Evolutionary conservation across 352 stramenopile genomes (phyloP).

Genomic region (Hyaloperonospora brassicae): DNA sequence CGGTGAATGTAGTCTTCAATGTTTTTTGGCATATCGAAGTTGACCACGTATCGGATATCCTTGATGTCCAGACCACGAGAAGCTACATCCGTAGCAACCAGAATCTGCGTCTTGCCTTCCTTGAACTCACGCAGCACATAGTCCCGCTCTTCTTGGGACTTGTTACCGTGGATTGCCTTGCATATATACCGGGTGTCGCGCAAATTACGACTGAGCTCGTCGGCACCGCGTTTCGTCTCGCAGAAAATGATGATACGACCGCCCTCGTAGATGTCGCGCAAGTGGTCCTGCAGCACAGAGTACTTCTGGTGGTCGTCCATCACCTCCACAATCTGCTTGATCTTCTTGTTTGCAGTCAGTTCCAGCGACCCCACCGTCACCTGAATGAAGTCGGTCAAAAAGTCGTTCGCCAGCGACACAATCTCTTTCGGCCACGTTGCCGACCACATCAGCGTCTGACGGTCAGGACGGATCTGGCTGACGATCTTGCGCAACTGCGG

Average conservation of each 20-base stretch:
- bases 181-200: slow-evolving; percentile 90
- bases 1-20: slow-evolving; percentile 98
- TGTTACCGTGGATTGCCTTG: slow-evolving; percentile 98
- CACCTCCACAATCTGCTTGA: slow-evolving; percentile 96
- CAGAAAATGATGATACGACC: slow-evolving; percentile 98
- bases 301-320: slow-evolving; percentile 96
- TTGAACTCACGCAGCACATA: slow-evolving; percentile 97
- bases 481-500: slow-evolving; percentile 94
- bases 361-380: slow-evolving; percentile 93
- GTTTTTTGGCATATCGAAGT: slow-evolving; percentile 99
- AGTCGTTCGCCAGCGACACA: slow-evolving; percentile 93
- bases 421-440: slow-evolving; percentile 99
- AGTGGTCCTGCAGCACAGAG: slow-evolving; percentile 70
- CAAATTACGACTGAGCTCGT: slow-evolving; percentile 93
- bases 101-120: slow-evolving; percentile 88
- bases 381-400: slow-evolving; percentile 96
- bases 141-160: slow-evolving; percentile 96
- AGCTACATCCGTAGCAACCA: slow-evolving; percentile 99
- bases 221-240: slow-evolving; percentile 97
- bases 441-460: slow-evolving; percentile 98
- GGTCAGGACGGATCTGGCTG: slow-evolving; percentile 94
- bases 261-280: slow-evolving; percentile 84
- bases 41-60: slow-evolving; percentile 98
- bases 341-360: slow-evolving; percentile 96
- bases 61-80: slow-evolving; percentile 98